phyloP scores from a whole-genome alignment of 371 early-diverging fungal genomes.

The Syncephalastrum monosporum region DNA sequence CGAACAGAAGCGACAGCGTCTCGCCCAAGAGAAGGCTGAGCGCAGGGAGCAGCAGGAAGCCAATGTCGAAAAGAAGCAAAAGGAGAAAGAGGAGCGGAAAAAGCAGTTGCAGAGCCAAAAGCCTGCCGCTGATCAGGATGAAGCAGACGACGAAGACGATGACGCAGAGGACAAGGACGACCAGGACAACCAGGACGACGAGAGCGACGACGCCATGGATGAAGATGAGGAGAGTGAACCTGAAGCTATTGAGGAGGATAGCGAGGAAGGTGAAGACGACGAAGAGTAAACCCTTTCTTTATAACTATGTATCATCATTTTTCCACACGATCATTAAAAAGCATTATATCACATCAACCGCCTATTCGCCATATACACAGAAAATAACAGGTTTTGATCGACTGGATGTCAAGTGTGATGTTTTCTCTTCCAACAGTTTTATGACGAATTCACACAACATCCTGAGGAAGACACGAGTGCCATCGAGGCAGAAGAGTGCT shows the following conservation, averaged over 20 bases:
- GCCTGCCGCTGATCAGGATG: conserved; percentile 20
- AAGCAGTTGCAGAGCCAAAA: conserved; percentile 5
- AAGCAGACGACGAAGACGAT: conserved; percentile 38
- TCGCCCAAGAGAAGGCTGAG: conserved; percentile 59
- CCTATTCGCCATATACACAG: no score
- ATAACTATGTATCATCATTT: no score
- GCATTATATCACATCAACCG: no score
- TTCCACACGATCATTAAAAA: no score
- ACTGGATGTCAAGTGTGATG: no score
- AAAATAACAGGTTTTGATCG: no score
- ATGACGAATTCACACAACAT: no score
- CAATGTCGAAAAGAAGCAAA: conserved; percentile 81
- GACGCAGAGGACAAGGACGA: conserved; percentile 31
- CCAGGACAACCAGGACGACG: conserved; percentile 32
- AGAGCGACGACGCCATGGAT: conserved; percentile 32
- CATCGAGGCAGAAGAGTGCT: no score
- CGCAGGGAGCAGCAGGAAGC: conserved; percentile 78
- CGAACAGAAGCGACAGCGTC: conserved; percentile 54
- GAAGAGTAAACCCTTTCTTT: not conserved
- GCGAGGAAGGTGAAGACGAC: conserved; percentile 15
- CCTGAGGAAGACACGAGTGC: no score
- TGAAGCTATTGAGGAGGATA: conserved; percentile 20
- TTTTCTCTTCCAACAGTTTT: no score
- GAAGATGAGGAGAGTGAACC: conserved; percentile 19
- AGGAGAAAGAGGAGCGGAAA: conserved; percentile 48